phyloP scores from a whole-genome alignment of 148 eudicot species.

The Pouteria glomerata region DNA sequence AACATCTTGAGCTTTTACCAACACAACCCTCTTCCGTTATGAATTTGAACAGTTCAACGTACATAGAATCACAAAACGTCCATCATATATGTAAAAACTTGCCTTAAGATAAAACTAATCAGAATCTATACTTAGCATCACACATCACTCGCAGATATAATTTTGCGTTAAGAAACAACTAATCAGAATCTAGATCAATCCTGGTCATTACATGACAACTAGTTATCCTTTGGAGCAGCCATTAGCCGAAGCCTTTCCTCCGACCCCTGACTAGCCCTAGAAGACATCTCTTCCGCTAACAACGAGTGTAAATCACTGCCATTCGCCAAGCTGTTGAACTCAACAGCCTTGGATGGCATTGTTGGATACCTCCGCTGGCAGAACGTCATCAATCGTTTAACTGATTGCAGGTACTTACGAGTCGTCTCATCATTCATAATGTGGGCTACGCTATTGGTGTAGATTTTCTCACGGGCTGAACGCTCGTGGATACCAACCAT shows the following conservation, averaged over 20 bases:
- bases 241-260: slow-evolving; percentile 72
- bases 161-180: no score
- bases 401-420: slow-evolving; percentile 89
- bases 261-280: slow-evolving; percentile 25
- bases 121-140: no score
- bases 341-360: slow-evolving; percentile 90
- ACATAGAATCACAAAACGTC: no score
- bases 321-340: slow-evolving; percentile 96
- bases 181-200: no score
- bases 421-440: slow-evolving; percentile 98
- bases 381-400: slow-evolving; percentile 87
- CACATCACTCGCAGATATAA: no score
- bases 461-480: slow-evolving; percentile 97
- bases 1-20: no score
- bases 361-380: slow-evolving; percentile 89
- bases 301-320: slow-evolving; percentile 86
- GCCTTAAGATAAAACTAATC: no score
- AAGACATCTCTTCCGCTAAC: slow-evolving; percentile 56
- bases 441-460: slow-evolving; percentile 96
- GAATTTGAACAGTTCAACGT: no score
- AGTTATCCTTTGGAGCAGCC: slow-evolving; percentile 62
- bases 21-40: no score
- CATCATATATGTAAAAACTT: no score
- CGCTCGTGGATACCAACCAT: slow-evolving; percentile 99
- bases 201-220: background rate